A percentile compares a stretch with the other conserved stretches of the same genome.
Conservation (phyloP, 441 rosid species). For the Capsella rubella region DNA sequence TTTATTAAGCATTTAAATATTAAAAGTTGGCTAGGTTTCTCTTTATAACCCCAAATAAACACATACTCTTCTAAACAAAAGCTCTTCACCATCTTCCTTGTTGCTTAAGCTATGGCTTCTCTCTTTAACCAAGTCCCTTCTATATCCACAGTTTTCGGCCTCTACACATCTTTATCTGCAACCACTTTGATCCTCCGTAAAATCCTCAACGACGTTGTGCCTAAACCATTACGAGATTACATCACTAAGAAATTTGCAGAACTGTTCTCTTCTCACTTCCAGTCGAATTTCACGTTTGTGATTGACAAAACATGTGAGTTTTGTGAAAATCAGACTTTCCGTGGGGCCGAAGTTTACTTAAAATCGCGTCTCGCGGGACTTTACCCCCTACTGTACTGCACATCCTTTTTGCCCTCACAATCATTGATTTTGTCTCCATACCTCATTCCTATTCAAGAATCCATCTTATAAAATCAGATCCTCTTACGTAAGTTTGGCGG, state of each 20-base stretch:
- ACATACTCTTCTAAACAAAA: neutral
- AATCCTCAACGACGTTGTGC: conserved; percentile 53
- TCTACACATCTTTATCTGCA: conserved; percentile 56
- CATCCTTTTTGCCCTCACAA: too few relatives aligned
- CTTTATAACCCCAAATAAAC: neutral
- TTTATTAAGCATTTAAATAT: neutral
- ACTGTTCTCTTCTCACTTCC: conserved; percentile 41
- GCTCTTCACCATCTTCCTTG: neutral
- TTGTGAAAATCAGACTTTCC: conserved; percentile 52
- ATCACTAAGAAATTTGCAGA: conserved; percentile 23
- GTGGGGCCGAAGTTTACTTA: conserved; percentile 51
- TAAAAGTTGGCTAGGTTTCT: neutral
- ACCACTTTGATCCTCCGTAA: conserved; percentile 53
- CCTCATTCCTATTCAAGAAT: too few relatives aligned
- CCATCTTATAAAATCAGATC: too few relatives aligned
- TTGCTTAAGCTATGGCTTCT: conserved; percentile 41
- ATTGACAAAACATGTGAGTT: conserved; percentile 57
- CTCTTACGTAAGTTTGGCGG: too few relatives aligned
- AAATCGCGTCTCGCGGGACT: conserved; percentile 40
- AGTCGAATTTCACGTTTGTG: conserved; percentile 52
- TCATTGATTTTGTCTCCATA: too few relatives aligned
- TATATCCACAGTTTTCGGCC: conserved; percentile 48
- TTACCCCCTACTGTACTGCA: too few relatives aligned
- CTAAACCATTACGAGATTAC: conserved; percentile 45
- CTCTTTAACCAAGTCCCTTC: conserved; percentile 48